These are phyloP conservation scores for Phaffomyces antillensis DNA, from an alignment of 805 yeast species.

Conservation along the genomic window DNA sequence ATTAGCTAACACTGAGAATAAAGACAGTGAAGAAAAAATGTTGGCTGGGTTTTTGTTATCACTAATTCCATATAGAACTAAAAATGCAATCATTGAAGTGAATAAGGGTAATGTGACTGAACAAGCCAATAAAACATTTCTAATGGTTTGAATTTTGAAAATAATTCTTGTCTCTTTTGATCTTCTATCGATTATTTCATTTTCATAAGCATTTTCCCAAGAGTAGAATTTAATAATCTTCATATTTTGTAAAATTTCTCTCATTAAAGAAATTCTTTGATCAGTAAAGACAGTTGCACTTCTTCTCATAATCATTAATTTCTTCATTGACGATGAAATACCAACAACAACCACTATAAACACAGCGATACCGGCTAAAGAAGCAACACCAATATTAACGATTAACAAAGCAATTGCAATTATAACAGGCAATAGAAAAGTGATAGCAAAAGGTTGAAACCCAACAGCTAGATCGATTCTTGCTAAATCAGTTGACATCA, in stretches of 20 bases:
- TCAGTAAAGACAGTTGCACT: slow-evolving; percentile 57
- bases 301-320: slow-evolving; percentile 44
- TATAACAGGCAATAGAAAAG: slow-evolving; percentile 55
- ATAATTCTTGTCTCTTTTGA: slow-evolving; percentile 49
- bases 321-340: slow-evolving; percentile 39
- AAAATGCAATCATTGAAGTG: slow-evolving; percentile 49
- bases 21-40: slow-evolving; percentile 62
- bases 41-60: slow-evolving; percentile 46
- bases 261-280: slow-evolving; percentile 50
- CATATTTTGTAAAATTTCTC: slow-evolving; percentile 55
- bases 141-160: slow-evolving; percentile 49
- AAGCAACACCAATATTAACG: slow-evolving; percentile 60
- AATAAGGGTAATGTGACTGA: slow-evolving; percentile 44
- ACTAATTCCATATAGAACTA: slow-evolving; percentile 32
- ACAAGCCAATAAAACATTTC: slow-evolving; percentile 46
- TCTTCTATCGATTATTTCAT: slow-evolving; percentile 46
- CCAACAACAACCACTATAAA: slow-evolving; percentile 40
- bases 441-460: slow-evolving; percentile 48
- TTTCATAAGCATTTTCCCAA: slow-evolving; percentile 74
- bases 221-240: slow-evolving; percentile 75
- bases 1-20: slow-evolving; percentile 54
- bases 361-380: slow-evolving; percentile 58
- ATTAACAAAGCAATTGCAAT: slow-evolving; percentile 56
- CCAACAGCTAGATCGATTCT: slow-evolving; percentile 65
- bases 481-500: slow-evolving; percentile 71